Evolutionary conservation across 257 asterid genomes (phyloP).

Genomic region (Capsicum chinense): DNA sequence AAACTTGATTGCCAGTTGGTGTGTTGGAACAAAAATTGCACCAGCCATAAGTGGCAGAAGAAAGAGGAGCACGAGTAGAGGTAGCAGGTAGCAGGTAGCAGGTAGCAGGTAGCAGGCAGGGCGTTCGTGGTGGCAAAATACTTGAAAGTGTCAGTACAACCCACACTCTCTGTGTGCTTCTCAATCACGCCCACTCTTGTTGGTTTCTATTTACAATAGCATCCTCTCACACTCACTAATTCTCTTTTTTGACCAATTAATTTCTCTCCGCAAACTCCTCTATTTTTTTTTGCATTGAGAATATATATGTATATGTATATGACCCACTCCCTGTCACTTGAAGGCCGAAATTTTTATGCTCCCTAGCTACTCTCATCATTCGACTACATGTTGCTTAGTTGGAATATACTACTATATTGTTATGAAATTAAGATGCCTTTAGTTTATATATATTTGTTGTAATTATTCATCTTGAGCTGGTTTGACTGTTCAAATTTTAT

Average conservation of each 20-base stretch:
- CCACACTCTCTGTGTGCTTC: slow-evolving; percentile 42
- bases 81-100: not conserved
- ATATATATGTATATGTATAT: not conserved
- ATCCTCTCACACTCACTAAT: not conserved
- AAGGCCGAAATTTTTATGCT: slow-evolving; percentile 16
- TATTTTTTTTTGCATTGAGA: not conserved
- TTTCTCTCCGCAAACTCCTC: slow-evolving; percentile 21
- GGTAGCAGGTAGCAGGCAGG: too few relatives aligned
- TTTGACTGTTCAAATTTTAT: too few relatives aligned
- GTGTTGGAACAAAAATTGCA: not conserved
- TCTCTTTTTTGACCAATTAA: slow-evolving; percentile 29
- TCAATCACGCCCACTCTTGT: slow-evolving; percentile 43
- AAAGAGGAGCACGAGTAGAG: slow-evolving; percentile 25
- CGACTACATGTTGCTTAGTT: not conserved
- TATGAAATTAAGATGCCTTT: too few relatives aligned
- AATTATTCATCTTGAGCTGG: not conserved
- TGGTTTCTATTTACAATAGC: slow-evolving; percentile 25
- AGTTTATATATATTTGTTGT: not conserved
- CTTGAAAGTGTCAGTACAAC: slow-evolving; percentile 41
- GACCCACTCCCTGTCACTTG: slow-evolving; percentile 19
- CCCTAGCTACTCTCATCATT: not conserved
- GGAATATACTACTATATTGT: too few relatives aligned
- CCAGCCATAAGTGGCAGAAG: not conserved
- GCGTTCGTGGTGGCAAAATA: slow-evolving; percentile 2
- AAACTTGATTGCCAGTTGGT: not conserved